Evolutionary conservation across 2,329 filamentous ascomycete genomes (phyloP).

Genomic region (Plenodomus lindquistii): DNA sequence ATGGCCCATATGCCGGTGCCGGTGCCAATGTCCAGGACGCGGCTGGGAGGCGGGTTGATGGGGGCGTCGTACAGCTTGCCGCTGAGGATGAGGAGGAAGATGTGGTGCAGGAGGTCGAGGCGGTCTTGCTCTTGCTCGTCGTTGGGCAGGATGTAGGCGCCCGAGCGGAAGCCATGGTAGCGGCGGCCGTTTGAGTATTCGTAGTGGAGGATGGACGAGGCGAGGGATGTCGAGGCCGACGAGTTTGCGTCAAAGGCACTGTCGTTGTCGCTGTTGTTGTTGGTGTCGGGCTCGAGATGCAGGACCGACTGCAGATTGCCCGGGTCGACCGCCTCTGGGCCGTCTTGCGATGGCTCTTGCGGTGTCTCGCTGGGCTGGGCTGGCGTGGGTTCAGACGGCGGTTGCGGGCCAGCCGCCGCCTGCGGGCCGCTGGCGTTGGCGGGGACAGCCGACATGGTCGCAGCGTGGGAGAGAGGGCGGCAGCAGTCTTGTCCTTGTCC

Average conservation of each 20-base stretch:
- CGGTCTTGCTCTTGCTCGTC: slow-evolving; percentile 46
- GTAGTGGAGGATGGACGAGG: slow-evolving; percentile 44
- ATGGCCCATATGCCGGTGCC: slow-evolving; percentile 48
- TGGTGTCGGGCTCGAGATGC: slow-evolving; percentile 33
- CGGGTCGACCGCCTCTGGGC: slow-evolving; percentile 2
- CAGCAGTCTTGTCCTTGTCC: no score
- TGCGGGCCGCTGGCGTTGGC: neutral
- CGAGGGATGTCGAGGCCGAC: slow-evolving; percentile 38
- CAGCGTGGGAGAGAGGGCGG: neutral
- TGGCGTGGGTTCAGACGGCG: neutral
- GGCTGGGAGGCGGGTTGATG: slow-evolving; percentile 18
- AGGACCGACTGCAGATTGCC: slow-evolving; percentile 31
- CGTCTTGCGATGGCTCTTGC: neutral
- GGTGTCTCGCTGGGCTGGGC: slow-evolving; percentile 1
- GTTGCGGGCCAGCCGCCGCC: neutral
- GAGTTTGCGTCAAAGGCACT: slow-evolving; percentile 36
- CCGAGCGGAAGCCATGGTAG: slow-evolving; percentile 44
- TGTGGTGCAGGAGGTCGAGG: slow-evolving; percentile 45
- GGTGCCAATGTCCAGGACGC: slow-evolving; percentile 46
- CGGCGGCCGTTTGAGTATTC: slow-evolving; percentile 45
- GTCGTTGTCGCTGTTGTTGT: slow-evolving; percentile 33
- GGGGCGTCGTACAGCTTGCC: slow-evolving; percentile 44
- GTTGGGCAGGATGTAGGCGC: slow-evolving; percentile 43
- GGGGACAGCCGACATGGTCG: slow-evolving; percentile 15
- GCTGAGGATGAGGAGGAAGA: slow-evolving; percentile 41